phyloP scores from a whole-genome alignment of 1,284 basidiomycete species.

The Melampsora americana region DNA sequence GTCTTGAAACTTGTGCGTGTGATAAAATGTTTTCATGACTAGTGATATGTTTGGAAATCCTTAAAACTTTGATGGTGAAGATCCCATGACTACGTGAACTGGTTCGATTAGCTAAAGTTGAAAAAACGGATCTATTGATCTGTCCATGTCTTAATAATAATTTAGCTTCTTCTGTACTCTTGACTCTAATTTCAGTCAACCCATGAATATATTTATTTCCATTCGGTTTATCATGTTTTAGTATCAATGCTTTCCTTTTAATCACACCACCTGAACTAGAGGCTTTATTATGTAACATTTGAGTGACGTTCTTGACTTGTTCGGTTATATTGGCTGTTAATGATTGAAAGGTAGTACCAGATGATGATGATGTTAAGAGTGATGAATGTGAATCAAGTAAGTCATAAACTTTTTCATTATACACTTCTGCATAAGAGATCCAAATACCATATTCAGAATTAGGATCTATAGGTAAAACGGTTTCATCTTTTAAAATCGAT shows the following conservation, averaged over 20 bases:
- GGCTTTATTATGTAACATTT: slow-evolving; percentile 37
- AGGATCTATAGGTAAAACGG: slow-evolving; percentile 68
- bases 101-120: slow-evolving; percentile 86
- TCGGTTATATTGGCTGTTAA: slow-evolving; percentile 40
- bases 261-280: slow-evolving; percentile 53
- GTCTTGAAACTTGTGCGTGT: slow-evolving; percentile 66
- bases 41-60: slow-evolving; percentile 64
- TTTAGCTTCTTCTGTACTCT: slow-evolving; percentile 56
- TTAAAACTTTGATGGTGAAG: slow-evolving; percentile 87
- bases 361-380: slow-evolving; percentile 24
- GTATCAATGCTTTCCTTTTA: slow-evolving; percentile 74
- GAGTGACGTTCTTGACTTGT: slow-evolving; percentile 38
- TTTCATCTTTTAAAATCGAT: slow-evolving; percentile 46
- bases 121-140: slow-evolving; percentile 87
- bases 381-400: slow-evolving; percentile 59
- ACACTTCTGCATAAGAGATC: slow-evolving; percentile 95
- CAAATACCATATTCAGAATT: slow-evolving; percentile 92
- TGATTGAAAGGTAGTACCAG: slow-evolving; percentile 29
- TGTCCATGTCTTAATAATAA: slow-evolving; percentile 68
- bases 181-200: slow-evolving; percentile 76
- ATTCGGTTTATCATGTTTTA: slow-evolving; percentile 65
- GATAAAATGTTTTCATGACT: slow-evolving; percentile 54
- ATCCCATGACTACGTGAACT: slow-evolving; percentile 88
- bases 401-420: slow-evolving; percentile 94
- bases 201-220: slow-evolving; percentile 83